These are phyloP conservation scores for Colletotrichum musicola DNA, from an alignment of 2,329 filamentous ascomycete species.

Conservation along the genomic window DNA sequence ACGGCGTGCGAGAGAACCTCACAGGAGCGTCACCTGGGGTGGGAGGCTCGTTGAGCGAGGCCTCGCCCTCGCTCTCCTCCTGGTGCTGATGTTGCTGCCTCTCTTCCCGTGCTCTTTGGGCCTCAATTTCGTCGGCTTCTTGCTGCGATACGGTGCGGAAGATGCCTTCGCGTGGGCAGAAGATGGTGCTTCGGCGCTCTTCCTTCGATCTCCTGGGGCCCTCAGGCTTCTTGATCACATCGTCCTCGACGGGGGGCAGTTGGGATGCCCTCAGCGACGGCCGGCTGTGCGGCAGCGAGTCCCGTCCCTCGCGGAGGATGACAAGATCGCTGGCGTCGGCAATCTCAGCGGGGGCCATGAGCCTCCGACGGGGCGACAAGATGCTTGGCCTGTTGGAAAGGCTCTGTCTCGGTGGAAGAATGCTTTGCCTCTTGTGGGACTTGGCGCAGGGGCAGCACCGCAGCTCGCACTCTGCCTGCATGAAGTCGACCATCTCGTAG, in stretches of 20 bases:
- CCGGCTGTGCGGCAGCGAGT: conserved; percentile 14
- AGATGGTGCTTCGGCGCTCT: conserved; percentile 65
- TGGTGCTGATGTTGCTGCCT: conserved; percentile 14
- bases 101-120: conserved; percentile 44
- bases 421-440: conserved; percentile 47
- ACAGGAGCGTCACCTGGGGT: conserved; percentile 49
- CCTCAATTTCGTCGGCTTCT: conserved; percentile 60
- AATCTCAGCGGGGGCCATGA: conserved; percentile 51
- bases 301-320: conserved; percentile 51
- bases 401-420: conserved; percentile 51
- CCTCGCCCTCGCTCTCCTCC: conserved; percentile 32
- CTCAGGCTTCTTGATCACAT: conserved; percentile 38
- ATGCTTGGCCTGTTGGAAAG: conserved; percentile 50
- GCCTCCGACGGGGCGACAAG: conserved; percentile 51
- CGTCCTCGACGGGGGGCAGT: conserved; percentile 43
- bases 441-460: conserved; percentile 73
- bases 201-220: conserved; percentile 47
- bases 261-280: conserved; percentile 45
- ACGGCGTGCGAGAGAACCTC: conserved; percentile 70
- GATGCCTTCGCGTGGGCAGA: conserved; percentile 73
- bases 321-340: conserved; percentile 57
- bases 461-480: conserved; percentile 80
- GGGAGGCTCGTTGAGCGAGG: conserved; percentile 45
- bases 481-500: conserved; percentile 79
- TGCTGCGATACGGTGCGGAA: conserved; percentile 71